Percentiles rank a stretch among this genome's conserved stretches.
These are phyloP conservation scores for Gonium pectorale DNA, from an alignment of 139 green algal genomes.

Conservation along the genomic window DNA sequence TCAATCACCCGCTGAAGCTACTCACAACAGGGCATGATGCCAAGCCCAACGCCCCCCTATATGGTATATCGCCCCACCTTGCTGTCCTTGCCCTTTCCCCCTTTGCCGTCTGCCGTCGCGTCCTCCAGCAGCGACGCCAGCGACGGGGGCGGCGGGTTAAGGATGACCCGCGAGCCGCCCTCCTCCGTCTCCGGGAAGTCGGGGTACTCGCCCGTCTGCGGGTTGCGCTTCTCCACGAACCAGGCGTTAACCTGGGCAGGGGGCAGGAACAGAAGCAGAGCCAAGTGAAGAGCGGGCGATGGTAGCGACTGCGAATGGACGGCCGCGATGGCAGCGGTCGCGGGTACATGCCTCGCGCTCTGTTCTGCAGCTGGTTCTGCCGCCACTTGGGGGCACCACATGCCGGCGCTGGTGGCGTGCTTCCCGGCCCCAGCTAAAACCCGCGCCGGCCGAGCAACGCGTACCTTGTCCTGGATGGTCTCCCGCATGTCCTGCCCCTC, in stretches of 20 bases:
- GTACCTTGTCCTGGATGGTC: slow-evolving; percentile 88
- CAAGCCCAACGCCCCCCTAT: slow-evolving; percentile 21
- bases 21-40: not conserved
- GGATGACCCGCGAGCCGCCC: slow-evolving; percentile 81
- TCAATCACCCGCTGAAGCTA: no score
- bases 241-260: slow-evolving; percentile 82
- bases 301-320: no score
- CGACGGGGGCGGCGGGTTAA: slow-evolving; percentile 77
- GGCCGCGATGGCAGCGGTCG: no score
- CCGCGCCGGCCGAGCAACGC: not conserved
- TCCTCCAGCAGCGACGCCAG: slow-evolving; percentile 59
- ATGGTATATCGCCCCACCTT: slow-evolving; percentile 50
- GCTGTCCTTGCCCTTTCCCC: slow-evolving; percentile 56
- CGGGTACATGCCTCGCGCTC: no score
- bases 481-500: slow-evolving; percentile 93
- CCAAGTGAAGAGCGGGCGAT: no score
- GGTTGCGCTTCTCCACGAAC: slow-evolving; percentile 88
- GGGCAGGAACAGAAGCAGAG: no score
- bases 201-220: slow-evolving; percentile 83
- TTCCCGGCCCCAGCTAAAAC: no score
- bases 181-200: slow-evolving; percentile 82
- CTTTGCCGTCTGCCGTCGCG: slow-evolving; percentile 60
- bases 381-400: no score
- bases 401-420: no score
- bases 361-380: no score